Evolutionary conservation across 2,329 filamentous ascomycete genomes (phyloP).

Genomic region (Nigrograna mackinnonii): DNA sequence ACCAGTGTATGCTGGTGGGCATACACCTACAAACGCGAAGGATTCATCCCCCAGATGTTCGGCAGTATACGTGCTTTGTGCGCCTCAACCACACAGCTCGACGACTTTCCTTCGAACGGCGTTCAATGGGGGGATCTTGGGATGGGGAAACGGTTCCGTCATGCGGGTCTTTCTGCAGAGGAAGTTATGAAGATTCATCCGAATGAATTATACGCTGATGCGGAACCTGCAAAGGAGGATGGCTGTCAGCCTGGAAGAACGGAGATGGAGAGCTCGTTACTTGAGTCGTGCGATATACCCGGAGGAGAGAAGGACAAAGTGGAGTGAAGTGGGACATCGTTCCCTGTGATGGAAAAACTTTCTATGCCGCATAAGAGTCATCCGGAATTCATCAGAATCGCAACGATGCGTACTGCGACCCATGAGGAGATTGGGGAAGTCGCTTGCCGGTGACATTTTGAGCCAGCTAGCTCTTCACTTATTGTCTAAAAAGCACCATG

Average conservation of each 20-base stretch:
- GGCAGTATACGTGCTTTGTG: slow-evolving; percentile 33
- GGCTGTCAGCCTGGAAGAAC: not conserved
- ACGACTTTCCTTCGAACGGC: slow-evolving; percentile 27
- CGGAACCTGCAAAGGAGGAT: slow-evolving; percentile 1
- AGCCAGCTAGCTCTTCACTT: too few species aligned
- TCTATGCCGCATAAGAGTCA: too few species aligned
- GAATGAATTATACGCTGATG: slow-evolving; percentile 30
- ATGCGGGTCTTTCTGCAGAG: slow-evolving; percentile 30
- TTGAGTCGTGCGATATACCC: too few species aligned
- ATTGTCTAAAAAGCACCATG: too few species aligned
- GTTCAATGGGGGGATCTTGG: slow-evolving; percentile 30
- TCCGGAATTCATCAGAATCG: too few species aligned
- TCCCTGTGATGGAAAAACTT: too few species aligned
- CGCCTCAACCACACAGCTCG: slow-evolving; percentile 26
- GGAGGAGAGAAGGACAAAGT: too few species aligned
- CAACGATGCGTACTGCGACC: too few species aligned
- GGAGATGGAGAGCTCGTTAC: too few species aligned
- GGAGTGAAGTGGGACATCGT: too few species aligned
- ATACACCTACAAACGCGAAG: slow-evolving; percentile 32
- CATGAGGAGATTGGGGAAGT: too few species aligned
- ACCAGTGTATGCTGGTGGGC: slow-evolving; percentile 34
- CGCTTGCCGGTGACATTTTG: too few species aligned
- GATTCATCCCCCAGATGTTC: slow-evolving; percentile 38
- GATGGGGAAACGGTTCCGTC: slow-evolving; percentile 21
- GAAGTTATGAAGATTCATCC: slow-evolving; percentile 26